Percentiles rank a stretch among this genome's conserved stretches.
phyloP scores from a whole-genome alignment of 768 basidiomycete genomes.

The Ephemerocybe angulata region DNA sequence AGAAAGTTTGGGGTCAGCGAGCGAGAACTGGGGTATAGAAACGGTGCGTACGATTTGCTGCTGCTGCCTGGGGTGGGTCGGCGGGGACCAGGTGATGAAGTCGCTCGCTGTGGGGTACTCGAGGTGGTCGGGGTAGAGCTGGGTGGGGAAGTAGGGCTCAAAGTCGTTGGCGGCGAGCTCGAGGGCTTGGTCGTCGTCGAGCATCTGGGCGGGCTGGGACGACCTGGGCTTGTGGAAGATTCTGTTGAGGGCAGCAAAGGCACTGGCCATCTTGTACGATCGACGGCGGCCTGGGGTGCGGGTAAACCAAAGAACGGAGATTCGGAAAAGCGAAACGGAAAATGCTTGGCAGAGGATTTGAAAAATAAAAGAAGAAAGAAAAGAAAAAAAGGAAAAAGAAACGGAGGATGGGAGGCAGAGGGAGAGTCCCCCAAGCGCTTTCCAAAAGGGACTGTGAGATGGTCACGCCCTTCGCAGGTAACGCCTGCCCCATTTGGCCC shows the following conservation, averaged over 20 bases:
- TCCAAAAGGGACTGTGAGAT: not conserved
- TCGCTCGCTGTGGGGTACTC: constrained; percentile 9
- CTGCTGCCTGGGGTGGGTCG: constrained; percentile 1
- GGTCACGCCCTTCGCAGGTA: not conserved
- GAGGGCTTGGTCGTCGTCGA: constrained; percentile 2
- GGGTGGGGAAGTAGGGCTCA: constrained; percentile 4
- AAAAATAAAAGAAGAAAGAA: not conserved
- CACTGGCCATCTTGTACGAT: constrained; percentile 3
- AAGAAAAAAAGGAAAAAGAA: not conserved
- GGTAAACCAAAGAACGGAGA: not conserved
- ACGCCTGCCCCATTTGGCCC: not conserved
- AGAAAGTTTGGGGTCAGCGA: no score
- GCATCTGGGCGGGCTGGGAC: not conserved
- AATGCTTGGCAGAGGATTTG: not conserved
- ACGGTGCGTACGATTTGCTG: not conserved
- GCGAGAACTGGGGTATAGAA: no score
- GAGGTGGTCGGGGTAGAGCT: constrained; percentile 8
- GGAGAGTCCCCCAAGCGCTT: not conserved
- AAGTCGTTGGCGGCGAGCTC: constrained; percentile 8
- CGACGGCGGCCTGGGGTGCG: not conserved
- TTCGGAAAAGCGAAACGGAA: no score
- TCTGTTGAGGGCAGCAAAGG: constrained; percentile 3
- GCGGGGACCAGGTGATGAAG: constrained; percentile 13
- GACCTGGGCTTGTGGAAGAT: constrained; percentile 4
- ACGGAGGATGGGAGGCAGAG: not conserved